Evolutionary conservation across 2,329 filamentous ascomycete genomes (phyloP).

Genomic region (Onygena corvina): DNA sequence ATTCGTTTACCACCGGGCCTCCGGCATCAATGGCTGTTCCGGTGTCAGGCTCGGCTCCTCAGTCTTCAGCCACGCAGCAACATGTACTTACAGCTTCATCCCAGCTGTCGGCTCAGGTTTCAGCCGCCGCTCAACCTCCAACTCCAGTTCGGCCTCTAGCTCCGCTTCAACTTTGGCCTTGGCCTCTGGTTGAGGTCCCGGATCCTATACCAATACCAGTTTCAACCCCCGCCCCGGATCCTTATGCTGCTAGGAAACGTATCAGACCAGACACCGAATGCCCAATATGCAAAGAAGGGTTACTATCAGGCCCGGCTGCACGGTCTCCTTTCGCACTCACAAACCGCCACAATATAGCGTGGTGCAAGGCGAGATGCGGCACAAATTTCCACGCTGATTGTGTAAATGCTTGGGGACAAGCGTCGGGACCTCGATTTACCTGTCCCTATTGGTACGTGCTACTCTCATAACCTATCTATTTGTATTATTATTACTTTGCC

Average conservation of each 20-base stretch:
- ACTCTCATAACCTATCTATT: not conserved
- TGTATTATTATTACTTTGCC: not conserved
- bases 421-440: not conserved
- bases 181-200: too few relatives aligned
- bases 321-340: not conserved
- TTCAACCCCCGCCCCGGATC: too few relatives aligned
- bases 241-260: not conserved
- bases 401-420: not conserved
- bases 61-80: too few relatives aligned
- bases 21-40: too few relatives aligned
- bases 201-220: too few relatives aligned
- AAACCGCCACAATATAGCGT: not conserved
- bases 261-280: not conserved
- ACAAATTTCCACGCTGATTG: constrained; percentile 6
- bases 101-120: too few relatives aligned
- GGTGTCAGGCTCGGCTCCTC: too few relatives aligned
- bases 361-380: constrained; percentile 3
- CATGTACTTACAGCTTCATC: too few relatives aligned
- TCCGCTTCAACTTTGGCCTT: not conserved
- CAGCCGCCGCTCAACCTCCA: too few relatives aligned
- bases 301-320: not conserved
- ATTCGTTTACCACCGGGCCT: too few relatives aligned
- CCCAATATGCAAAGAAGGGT: not conserved
- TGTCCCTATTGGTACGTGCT: not conserved
- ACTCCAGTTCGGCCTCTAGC: too few relatives aligned